These are phyloP conservation scores for Penstemon eatonii DNA, from an alignment of 257 asterid genomes.

Conservation along the genomic window DNA sequence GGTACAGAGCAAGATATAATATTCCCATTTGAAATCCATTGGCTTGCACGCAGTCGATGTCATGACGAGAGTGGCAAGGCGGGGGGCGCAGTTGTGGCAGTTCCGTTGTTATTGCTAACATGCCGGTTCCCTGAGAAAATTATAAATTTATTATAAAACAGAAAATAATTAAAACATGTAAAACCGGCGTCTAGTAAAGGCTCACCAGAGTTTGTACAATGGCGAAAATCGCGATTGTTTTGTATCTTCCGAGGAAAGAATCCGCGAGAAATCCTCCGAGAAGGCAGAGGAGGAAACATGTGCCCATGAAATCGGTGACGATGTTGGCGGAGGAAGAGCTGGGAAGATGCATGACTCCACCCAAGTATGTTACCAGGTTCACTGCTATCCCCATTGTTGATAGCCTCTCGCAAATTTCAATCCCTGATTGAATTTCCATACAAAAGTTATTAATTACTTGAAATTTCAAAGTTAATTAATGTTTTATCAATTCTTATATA, in stretches of 20 bases:
- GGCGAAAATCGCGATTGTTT: conserved; percentile 69
- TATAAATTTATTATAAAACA: background rate
- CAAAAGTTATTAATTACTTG: background rate
- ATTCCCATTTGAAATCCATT: conserved; percentile 71
- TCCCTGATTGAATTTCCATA: conserved; percentile 38
- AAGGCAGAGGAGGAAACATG: conserved; percentile 75
- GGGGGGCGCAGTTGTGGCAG: conserved; percentile 76
- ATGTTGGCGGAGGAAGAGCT: conserved; percentile 74
- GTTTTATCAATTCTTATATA: background rate
- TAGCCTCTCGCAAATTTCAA: conserved; percentile 67
- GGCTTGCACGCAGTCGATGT: conserved; percentile 49
- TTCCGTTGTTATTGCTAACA: conserved; percentile 55
- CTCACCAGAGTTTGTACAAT: conserved; percentile 54
- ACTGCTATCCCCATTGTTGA: conserved; percentile 85
- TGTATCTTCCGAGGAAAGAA: conserved; percentile 84
- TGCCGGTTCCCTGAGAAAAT: conserved; percentile 67
- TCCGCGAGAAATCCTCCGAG: conserved; percentile 93
- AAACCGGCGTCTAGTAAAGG: background rate
- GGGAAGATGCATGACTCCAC: conserved; percentile 69
- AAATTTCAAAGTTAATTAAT: background rate
- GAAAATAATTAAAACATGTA: background rate
- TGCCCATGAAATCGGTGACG: conserved; percentile 92
- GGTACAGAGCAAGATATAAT: conserved; percentile 69
- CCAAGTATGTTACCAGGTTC: conserved; percentile 69
- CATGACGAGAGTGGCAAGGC: conserved; percentile 46